Conservation (phyloP, 2,329 filamentous ascomycete species). For the Calonectria honghensis region DNA sequence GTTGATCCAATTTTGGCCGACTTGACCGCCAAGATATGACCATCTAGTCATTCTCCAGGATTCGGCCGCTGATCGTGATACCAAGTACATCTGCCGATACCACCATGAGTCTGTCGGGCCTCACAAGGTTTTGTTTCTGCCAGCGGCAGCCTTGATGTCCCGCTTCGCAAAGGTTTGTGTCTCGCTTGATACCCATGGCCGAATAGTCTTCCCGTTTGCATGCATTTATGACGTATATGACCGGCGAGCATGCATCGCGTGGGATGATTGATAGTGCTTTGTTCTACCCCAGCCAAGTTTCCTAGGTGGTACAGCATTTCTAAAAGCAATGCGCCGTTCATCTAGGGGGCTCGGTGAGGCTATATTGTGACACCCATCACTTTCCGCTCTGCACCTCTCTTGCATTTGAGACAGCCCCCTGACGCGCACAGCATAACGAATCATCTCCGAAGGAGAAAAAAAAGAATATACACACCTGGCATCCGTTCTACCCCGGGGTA, state of each 20-base stretch:
- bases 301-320: constrained; percentile 8
- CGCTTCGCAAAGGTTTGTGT: constrained; percentile 21
- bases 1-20: background rate
- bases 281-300: constrained; percentile 16
- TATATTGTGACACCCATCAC: constrained; percentile 8
- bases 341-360: constrained; percentile 3
- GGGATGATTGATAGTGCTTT: constrained; percentile 18
- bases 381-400: constrained; percentile 4
- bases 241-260: background rate
- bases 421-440: constrained; percentile 22
- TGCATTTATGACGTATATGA: constrained; percentile 38
- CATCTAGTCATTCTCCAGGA: background rate
- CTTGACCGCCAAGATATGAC: constrained; percentile 1
- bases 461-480: constrained; percentile 12
- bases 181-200: constrained; percentile 2
- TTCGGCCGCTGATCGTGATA: constrained; percentile 10
- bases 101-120: constrained; percentile 17
- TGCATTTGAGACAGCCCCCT: constrained; percentile 23
- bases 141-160: constrained; percentile 3
- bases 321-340: constrained; percentile 4
- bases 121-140: background rate
- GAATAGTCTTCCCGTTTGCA: constrained; percentile 24
- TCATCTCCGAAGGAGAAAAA: constrained; percentile 20
- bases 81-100: constrained; percentile 6
- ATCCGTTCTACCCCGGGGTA: constrained; percentile 15